Conservation (phyloP, 164 flowering plant genomes). For the Stephania cephalantha region DNA sequence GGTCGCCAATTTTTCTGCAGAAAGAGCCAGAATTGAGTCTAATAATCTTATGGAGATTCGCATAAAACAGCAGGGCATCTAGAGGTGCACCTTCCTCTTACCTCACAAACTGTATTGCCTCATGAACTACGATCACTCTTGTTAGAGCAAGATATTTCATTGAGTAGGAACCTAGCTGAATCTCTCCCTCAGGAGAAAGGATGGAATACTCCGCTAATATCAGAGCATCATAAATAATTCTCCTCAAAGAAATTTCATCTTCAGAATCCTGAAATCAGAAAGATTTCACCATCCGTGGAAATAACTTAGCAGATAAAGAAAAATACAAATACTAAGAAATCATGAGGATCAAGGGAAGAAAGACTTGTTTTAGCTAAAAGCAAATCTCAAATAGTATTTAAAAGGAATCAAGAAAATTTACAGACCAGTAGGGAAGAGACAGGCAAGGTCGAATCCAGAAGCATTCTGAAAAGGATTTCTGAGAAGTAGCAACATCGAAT, state of each 20-base stretch:
- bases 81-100: slow-evolving; percentile 8
- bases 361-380: neutral
- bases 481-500: slow-evolving; percentile 11
- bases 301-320: neutral
- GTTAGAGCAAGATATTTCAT: slow-evolving; percentile 32
- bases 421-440: slow-evolving; percentile 47
- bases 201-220: slow-evolving; percentile 62
- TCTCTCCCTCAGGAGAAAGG: slow-evolving; percentile 30
- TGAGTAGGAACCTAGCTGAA: slow-evolving; percentile 22
- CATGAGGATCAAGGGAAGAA: neutral
- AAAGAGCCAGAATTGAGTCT: slow-evolving; percentile 11
- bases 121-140: slow-evolving; percentile 43
- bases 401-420: slow-evolving; percentile 6
- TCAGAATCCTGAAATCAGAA: slow-evolving; percentile 37
- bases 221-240: slow-evolving; percentile 55
- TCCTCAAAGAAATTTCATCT: slow-evolving; percentile 38
- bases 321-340: neutral
- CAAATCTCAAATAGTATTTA: slow-evolving; percentile 1
- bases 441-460: slow-evolving; percentile 53
- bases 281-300: neutral
- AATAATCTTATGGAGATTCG: neutral
- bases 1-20: slow-evolving; percentile 52
- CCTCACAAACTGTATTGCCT: slow-evolving; percentile 51
- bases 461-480: slow-evolving; percentile 49
- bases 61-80: neutral